phyloP scores from a whole-genome alignment of 768 basidiomycete species.

The Collybiopsis luxurians region DNA sequence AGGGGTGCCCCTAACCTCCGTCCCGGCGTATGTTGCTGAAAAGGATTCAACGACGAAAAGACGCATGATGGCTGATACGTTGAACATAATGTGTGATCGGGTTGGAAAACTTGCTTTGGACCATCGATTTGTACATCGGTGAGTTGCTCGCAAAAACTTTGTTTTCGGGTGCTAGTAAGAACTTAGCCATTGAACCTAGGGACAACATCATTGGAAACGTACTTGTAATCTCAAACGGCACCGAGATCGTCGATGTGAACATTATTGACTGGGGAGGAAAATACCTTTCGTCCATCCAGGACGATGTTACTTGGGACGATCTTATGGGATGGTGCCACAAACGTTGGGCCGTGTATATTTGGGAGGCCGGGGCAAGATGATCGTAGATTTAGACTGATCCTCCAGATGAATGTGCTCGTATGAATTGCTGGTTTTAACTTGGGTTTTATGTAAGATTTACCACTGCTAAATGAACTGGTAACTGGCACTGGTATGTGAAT shows the following conservation, averaged over 20 bases:
- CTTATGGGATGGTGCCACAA: conserved; percentile 4
- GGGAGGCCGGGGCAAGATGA: not conserved
- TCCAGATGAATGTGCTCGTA: too few species aligned
- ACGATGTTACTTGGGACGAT: conserved; percentile 3
- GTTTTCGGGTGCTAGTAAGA: too few species aligned
- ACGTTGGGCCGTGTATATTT: conserved; percentile 1
- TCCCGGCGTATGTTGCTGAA: not conserved
- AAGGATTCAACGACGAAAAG: not conserved
- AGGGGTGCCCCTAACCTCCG: not conserved
- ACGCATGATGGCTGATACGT: not conserved
- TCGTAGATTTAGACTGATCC: too few species aligned
- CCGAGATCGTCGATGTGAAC: not conserved
- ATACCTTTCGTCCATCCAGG: conserved; percentile 1
- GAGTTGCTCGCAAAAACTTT: too few species aligned
- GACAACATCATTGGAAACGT: conserved; percentile 5
- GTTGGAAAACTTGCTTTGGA: not conserved
- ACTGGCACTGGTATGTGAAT: too few species aligned
- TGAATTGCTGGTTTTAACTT: too few species aligned
- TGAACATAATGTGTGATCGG: not conserved
- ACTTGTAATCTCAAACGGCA: not conserved
- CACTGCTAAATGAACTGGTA: too few species aligned
- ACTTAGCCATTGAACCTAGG: too few species aligned
- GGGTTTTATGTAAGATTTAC: too few species aligned
- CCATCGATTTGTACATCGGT: conserved; percentile 5
- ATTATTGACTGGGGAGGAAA: conserved; percentile 5